phyloP scores from a whole-genome alignment of 805 yeast genomes.

The Kodamaea sagamina region DNA sequence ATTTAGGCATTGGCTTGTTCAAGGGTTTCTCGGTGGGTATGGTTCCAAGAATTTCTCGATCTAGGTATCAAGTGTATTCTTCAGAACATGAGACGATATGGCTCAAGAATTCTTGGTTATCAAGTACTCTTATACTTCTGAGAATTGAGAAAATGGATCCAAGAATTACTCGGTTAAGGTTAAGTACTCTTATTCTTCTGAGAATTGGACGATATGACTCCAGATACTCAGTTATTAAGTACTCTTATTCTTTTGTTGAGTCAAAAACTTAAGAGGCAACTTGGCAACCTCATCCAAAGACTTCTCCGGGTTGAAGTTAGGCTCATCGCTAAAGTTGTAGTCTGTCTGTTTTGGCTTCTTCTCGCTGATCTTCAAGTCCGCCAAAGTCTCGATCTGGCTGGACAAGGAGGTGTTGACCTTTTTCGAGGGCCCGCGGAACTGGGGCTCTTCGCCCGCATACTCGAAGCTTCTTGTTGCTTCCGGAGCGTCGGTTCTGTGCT shows the following conservation, averaged over 20 bases:
- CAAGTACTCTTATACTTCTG: too few species aligned
- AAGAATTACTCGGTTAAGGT: too few species aligned
- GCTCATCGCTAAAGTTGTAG: slow-evolving; percentile 13
- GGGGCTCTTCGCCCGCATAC: slow-evolving; percentile 2
- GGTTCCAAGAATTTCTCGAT: too few species aligned
- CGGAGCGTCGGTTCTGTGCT: slow-evolving; percentile 21
- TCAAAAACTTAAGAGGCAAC: slow-evolving; percentile 27
- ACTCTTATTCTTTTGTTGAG: slow-evolving; percentile 7
- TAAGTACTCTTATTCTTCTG: too few species aligned
- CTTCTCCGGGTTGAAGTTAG: slow-evolving; percentile 26
- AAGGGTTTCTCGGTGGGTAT: too few species aligned
- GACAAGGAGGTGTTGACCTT: slow-evolving; percentile 4
- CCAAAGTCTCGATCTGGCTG: slow-evolving; percentile 12
- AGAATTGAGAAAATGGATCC: too few species aligned
- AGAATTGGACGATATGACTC: too few species aligned
- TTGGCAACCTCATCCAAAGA: slow-evolving; percentile 30
- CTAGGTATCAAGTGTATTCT: too few species aligned
- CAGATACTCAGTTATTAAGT: too few species aligned
- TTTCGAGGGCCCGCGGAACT: neutral
- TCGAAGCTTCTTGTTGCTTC: slow-evolving; percentile 30
- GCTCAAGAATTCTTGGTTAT: too few species aligned
- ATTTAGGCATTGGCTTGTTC: too few species aligned
- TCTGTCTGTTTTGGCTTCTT: slow-evolving; percentile 5
- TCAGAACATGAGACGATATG: too few species aligned
- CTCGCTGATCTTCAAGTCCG: slow-evolving; percentile 11